Evolutionary conservation across 768 basidiomycete species (phyloP), one percentile per base, ranked within the genome.

Genomic region (Mycena metata): DNA sequence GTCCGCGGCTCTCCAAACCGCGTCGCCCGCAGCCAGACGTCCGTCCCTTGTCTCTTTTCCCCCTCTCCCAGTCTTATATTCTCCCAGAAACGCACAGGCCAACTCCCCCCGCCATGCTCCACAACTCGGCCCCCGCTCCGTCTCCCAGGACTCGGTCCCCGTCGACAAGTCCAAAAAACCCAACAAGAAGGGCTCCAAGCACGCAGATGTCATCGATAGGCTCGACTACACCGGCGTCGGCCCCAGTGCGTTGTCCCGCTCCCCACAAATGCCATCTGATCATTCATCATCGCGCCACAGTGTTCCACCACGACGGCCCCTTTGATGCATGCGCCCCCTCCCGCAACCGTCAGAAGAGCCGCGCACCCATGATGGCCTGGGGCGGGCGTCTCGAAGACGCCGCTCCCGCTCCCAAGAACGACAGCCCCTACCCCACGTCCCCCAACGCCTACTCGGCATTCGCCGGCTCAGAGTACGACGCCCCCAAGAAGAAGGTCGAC

Each of bases 271-370:
- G 60, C 74, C 54, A 57, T 73, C 74, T 72, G 61, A 73, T 77
- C 57, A 62, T 46, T 30, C 56, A 54, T 66, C 51, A 46, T 68
- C 47, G 42, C 47, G 30, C 57, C 33, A 59, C 71, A 96, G 94
- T 93, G 89, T 93, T 96, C 81, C 94, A 96, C 75, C 94, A 96
- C 75, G 95, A 96, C 74, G 94, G 94, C 35, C 95, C 94, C 15
- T 96, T 96, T 77, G 94, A 96, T 76, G 95, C 94, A 33, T 95
- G 94, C 76, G 94, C 94, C 3, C 94, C 94, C 1, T 95, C 94
- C 52, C 91, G 95, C 75, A 96, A 96, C 81, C 88, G 89, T 51
- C 89, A 93, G 73, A 89, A 86, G 72, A 88, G 85, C 75, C 90
- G 89, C 76, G 94, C 95, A 12, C 94, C 94, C 52, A 91, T 96